phyloP scores from a whole-genome alignment of 2,329 filamentous ascomycete species.

The Trichothecium roseum region DNA sequence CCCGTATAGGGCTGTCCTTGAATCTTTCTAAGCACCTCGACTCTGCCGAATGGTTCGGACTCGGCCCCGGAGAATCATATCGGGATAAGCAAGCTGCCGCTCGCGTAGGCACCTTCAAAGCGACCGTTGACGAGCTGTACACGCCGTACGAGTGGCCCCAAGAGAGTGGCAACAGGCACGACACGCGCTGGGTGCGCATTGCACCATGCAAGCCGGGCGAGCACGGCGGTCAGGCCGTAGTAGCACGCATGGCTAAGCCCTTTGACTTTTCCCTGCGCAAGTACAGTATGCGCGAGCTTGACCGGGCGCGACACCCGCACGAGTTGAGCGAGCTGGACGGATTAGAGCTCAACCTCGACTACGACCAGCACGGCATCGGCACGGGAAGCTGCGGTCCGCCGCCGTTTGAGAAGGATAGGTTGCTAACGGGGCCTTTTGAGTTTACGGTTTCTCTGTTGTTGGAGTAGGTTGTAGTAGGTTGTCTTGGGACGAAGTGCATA shows the following conservation, averaged over 20 bases:
- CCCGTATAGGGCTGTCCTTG: slow-evolving; percentile 51
- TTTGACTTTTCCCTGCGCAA: slow-evolving; percentile 5
- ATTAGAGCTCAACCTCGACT: slow-evolving; percentile 4
- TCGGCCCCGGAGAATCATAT: slow-evolving; percentile 54
- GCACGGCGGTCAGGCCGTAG: slow-evolving; percentile 2
- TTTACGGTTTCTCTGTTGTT: slow-evolving; percentile 11
- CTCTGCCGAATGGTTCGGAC: slow-evolving; percentile 47
- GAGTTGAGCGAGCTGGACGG: slow-evolving; percentile 5
- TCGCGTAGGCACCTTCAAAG: slow-evolving; percentile 36
- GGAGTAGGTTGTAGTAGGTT: not conserved
- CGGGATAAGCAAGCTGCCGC: slow-evolving; percentile 50
- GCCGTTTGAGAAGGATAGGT: slow-evolving; percentile 11
- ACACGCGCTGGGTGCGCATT: slow-evolving; percentile 44
- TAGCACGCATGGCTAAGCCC: slow-evolving; percentile 2
- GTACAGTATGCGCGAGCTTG: slow-evolving; percentile 3
- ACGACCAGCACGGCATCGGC: slow-evolving; percentile 6
- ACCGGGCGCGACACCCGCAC: slow-evolving; percentile 5
- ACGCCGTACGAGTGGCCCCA: slow-evolving; percentile 57
- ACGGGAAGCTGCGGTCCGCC: slow-evolving; percentile 14
- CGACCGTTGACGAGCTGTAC: slow-evolving; percentile 37
- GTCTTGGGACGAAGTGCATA: too few relatives aligned
- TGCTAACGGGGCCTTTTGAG: slow-evolving; percentile 14
- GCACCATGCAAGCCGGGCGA: slow-evolving; percentile 8
- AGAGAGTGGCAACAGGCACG: slow-evolving; percentile 54
- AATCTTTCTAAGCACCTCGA: slow-evolving; percentile 35